A percentile compares a stretch with the other conserved stretches of the same genome.
Conservation (phyloP, 768 basidiomycete species). For the Russula foetens region DNA sequence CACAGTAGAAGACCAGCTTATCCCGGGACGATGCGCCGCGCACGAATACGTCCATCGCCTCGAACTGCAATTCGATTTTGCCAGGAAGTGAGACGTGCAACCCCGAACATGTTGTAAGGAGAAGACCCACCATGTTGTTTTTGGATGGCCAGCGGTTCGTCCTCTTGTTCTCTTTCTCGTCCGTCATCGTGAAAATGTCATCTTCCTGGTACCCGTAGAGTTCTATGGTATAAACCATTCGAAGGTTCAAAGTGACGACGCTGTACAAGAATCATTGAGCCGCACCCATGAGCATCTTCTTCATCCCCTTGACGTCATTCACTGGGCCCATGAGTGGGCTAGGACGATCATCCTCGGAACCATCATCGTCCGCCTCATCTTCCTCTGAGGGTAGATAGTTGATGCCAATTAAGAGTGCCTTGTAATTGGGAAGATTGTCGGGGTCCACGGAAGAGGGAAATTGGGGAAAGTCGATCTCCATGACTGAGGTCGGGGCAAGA, state of each 20-base stretch:
- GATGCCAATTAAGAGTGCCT: background rate
- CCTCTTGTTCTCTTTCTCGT: background rate
- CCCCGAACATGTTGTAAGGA: background rate
- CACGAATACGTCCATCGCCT: constrained; percentile 13
- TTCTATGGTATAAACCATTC: background rate
- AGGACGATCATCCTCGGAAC: background rate
- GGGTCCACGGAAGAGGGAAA: background rate
- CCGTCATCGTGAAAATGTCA: constrained; percentile 15
- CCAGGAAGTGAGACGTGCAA: background rate
- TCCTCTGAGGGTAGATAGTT: background rate
- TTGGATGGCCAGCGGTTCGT: constrained; percentile 9
- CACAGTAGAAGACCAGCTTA: constrained; percentile 19
- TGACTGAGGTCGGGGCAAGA: too few relatives aligned
- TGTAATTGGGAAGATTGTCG: background rate
- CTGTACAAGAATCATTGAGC: background rate
- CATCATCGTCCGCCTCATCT: too few relatives aligned
- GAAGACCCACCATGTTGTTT: constrained; percentile 15
- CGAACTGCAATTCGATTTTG: background rate
- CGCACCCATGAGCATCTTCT: constrained; percentile 8
- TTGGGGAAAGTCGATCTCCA: background rate
- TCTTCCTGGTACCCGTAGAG: constrained; percentile 1
- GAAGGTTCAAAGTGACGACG: background rate
- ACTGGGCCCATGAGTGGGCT: background rate
- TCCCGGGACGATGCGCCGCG: constrained; percentile 12
- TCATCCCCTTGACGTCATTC: constrained; percentile 9